A percentile compares a stretch with the other conserved stretches of the same genome.
Conservation (phyloP, 2,329 filamentous ascomycete genomes). For the Achaetomium macrosporum region DNA sequence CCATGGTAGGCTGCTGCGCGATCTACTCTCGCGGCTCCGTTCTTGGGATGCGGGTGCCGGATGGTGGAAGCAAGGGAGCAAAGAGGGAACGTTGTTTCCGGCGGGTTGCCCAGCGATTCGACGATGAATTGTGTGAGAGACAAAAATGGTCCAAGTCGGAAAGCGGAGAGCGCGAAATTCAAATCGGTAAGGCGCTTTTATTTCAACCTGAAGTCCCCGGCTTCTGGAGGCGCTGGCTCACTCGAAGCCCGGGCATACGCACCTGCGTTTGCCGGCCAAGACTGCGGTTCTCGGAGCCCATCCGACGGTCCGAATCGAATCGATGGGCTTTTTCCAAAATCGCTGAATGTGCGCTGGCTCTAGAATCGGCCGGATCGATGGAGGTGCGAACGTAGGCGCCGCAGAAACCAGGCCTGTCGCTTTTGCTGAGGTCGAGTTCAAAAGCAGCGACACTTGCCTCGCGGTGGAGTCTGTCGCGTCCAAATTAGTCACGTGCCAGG, state of each 20-base stretch:
- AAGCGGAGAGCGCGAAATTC: too few species aligned
- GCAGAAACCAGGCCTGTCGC: not conserved
- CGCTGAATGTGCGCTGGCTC: not conserved
- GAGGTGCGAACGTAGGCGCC: not conserved
- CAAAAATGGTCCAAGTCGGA: too few species aligned
- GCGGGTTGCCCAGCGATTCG: too few species aligned
- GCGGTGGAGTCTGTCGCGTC: conserved; percentile 20
- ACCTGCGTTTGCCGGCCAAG: conserved; percentile 30
- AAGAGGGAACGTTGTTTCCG: not conserved
- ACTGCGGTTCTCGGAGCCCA: conserved; percentile 26
- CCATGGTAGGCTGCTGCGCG: conserved; percentile 38
- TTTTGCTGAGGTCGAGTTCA: conserved; percentile 13
- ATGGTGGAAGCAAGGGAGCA: not conserved
- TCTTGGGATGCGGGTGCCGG: too few species aligned
- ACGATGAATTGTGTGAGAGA: too few species aligned
- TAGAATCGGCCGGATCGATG: conserved; percentile 10
- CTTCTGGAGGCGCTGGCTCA: conserved; percentile 16
- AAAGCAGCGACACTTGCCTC: conserved; percentile 13
- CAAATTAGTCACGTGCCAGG: conserved; percentile 15
- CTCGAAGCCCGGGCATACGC: not conserved
- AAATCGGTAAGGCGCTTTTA: too few species aligned
- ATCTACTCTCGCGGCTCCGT: not conserved
- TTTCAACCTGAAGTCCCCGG: too few species aligned
- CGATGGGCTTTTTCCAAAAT: not conserved
- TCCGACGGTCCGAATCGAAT: conserved; percentile 13